A percentile compares a stretch with the other conserved stretches of the same genome.
phyloP scores from a whole-genome alignment of 768 basidiomycete genomes.

The Termitomyces sp. region DNA sequence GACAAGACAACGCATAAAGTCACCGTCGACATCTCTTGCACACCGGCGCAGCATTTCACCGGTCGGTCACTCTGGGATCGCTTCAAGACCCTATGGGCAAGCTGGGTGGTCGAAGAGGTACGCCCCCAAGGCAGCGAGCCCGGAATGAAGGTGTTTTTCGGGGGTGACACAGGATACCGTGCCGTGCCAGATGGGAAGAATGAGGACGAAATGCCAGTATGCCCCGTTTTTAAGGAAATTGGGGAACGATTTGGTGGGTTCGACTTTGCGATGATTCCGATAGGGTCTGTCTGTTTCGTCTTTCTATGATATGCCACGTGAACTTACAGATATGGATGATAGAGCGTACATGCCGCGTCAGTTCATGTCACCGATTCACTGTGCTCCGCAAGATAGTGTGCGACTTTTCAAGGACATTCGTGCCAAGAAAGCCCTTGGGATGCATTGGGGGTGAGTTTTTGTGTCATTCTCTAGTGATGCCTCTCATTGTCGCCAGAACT shows the following conservation, averaged over 20 bases:
- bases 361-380: constrained; percentile 57
- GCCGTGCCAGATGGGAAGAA: constrained; percentile 40
- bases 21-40: constrained; percentile 47
- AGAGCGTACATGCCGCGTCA: constrained; percentile 58
- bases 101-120: constrained; percentile 59
- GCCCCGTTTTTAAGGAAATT: constrained; percentile 72
- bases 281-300: constrained; percentile 33
- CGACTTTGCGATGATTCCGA: constrained; percentile 67
- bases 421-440: constrained; percentile 56
- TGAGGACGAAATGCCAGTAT: constrained; percentile 48
- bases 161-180: constrained; percentile 65
- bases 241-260: constrained; percentile 58
- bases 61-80: constrained; percentile 44
- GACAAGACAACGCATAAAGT: constrained; percentile 5
- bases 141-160: constrained; percentile 48
- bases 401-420: constrained; percentile 58
- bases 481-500: constrained; percentile 27
- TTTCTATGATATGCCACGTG: not conserved
- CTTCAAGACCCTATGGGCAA: constrained; percentile 58
- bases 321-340: constrained; percentile 1
- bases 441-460: constrained; percentile 60
- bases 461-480: not conserved
- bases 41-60: constrained; percentile 62
- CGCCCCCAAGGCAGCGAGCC: constrained; percentile 1
- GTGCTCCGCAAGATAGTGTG: constrained; percentile 64